Conservation (phyloP, 2,329 filamentous ascomycete species). For the Phoma herbarum region DNA sequence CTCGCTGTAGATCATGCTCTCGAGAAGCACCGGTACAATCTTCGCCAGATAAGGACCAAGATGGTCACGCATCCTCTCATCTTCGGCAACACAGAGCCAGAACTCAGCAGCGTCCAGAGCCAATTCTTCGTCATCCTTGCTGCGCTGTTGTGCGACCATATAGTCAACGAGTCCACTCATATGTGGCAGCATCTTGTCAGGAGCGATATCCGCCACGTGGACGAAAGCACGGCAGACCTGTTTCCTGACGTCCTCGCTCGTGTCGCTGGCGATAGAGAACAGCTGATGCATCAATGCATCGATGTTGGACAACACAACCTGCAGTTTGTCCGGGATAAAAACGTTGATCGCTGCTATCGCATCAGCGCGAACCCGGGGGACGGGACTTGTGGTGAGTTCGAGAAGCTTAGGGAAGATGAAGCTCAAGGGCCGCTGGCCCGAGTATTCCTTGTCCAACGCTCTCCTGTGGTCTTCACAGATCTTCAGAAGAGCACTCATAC, state of each 20-base stretch:
- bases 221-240: slow-evolving; percentile 95
- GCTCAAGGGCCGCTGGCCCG: slow-evolving; percentile 85
- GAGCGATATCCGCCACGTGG: slow-evolving; percentile 86
- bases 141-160: slow-evolving; percentile 87
- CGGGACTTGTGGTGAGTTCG: slow-evolving; percentile 79
- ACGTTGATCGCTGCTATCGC: slow-evolving; percentile 89
- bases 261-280: slow-evolving; percentile 81
- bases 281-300: slow-evolving; percentile 84
- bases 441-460: slow-evolving; percentile 84
- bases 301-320: slow-evolving; percentile 81
- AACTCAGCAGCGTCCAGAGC: slow-evolving; percentile 97
- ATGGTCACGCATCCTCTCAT: slow-evolving; percentile 77
- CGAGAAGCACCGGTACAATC: slow-evolving; percentile 88
- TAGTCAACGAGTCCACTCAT: slow-evolving; percentile 90
- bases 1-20: slow-evolving; percentile 96
- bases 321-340: slow-evolving; percentile 85
- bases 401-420: slow-evolving; percentile 91
- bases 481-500: slow-evolving; percentile 91
- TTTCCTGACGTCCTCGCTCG: slow-evolving; percentile 81
- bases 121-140: slow-evolving; percentile 82
- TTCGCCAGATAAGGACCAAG: slow-evolving; percentile 80
- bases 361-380: slow-evolving; percentile 79
- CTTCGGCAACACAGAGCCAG: slow-evolving; percentile 93
- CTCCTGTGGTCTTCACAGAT: slow-evolving; percentile 97
- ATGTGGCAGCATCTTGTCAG: slow-evolving; percentile 89